Evolutionary conservation across 306 rosid genomes (phyloP), one percentile per base, ranked within the genome.

Genomic region (Potentilla sterilis): DNA sequence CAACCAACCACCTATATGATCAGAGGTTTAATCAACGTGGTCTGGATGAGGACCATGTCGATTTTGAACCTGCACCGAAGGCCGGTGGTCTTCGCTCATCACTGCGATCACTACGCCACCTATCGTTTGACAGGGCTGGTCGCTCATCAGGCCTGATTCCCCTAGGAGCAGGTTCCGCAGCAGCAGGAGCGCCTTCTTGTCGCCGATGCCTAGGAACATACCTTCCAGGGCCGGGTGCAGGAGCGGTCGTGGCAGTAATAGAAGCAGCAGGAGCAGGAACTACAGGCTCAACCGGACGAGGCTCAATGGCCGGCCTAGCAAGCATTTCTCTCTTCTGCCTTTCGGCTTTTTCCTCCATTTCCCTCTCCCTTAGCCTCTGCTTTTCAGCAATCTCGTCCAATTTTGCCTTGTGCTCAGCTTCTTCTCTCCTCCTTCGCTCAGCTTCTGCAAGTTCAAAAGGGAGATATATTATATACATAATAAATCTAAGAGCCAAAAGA

Each of bases 331-430:
- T 86, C 83, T 88, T 81, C 28, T 67, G 84, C 77, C 77, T 92
- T 80, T 90, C 94, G 22, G 69, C 69, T 69, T 92, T 96, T 78
- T 92, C 96, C 57, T 92, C 98, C 3, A 90, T 74, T 67, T 96
- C 99, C 74, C 32, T 82, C 82, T 89, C 94, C 70, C 98, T 89
- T 67, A 83, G 97, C 80, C 84, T 88, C 89, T 90, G 98, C 81
- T 84, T 96, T 80, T 90, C 97, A 48, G 91, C 86, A 6, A 88
- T 89, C 84, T 86, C 96, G 3, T 80, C 97, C 77, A 96, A 79
- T 74, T 92, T 96, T 4, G 91, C 94, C 49, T 67, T 59, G 58
- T 79, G 91, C 69, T 96, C 97, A n/a, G 85, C 85, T 47, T 92
- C 92, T 61, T 92, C 99, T 79, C 82, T 90, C 81, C 79, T 90